Evolutionary conservation across 2,329 filamentous ascomycete species (phyloP), one percentile per base, ranked within the genome.

Genomic region (Apiospora sp.): DNA sequence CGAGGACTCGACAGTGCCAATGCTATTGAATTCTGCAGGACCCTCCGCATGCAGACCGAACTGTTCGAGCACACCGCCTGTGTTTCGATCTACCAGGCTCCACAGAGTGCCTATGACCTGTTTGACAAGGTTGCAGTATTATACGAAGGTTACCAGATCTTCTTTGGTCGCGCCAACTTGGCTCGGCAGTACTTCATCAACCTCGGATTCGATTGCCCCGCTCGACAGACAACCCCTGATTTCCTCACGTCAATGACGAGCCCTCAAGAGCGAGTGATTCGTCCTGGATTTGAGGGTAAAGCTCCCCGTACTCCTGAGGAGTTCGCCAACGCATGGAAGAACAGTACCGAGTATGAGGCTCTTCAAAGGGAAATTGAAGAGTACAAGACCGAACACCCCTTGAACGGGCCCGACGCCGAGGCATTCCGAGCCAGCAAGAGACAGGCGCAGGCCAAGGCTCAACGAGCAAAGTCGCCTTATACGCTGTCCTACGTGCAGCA

Each of bases 1-100:
- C 87, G 92, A 81, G 92, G 92, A 80, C 86, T 94, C 37, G 92
- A 94, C 81, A 91, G 88, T 34, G 91, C 92, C 80, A 94, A 93
- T 80, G 92, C 92, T 70, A 87, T 93, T 73, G 91, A 93, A 81
- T 94, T 94, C 79, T 90, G 88, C 82, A 91, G 89, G 82, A 93
- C 91, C 0, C 84, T 94, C 12, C 88, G 90, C 34, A 24, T 72
- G 22, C 73, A 72, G 12, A 76, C 77, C 1, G 73, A 76, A 30
- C 14, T 74, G 49, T 85, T 92, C 69, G 48, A 71, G 27, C 72
- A 71, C 13, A 74, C 77, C 0, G 73, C 74, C 16, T 71, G 73
- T 2, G 75, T 79, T n/a, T 92, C 91, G 73, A 92, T 94, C 80
- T 94, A 94, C 81, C 92, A 94, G 80, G 88, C 92, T 2, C 87